Base-by-base conservation (phyloP, 441 rosid species). In the Dalechampia spathulata region DNA sequence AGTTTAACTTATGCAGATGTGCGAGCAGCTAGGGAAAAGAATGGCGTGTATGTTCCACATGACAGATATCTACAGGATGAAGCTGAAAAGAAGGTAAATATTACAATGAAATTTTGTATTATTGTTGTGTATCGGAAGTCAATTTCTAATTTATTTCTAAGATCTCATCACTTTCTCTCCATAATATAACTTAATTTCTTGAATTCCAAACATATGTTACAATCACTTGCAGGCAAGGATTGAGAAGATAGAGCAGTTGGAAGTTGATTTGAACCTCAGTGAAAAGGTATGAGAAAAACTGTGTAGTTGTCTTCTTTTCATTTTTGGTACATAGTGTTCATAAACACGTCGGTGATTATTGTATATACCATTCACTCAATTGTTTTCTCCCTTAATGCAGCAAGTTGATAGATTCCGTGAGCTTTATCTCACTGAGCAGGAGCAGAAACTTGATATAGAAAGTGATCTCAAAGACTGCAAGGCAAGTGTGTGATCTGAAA, bases 11-110 rank as follows among this genome's bases (percentile, higher is more conserved):
- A 52, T 73, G 69, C 83, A 92, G 96, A 92, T 72, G 82, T 88
- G 58, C 79, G 85, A 68, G 93, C 95, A 19, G 98, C 98, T 41
- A 84, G 96, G 78, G 91, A 86, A 54, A 86, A 73, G 69, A 84
- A 86, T 68, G 98, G 98, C 56, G 79, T 88, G 21, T 86, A 86
- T 55, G 64, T 92, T 42, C 82, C 95, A 17, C 86, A 83, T 48
- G 96, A 88, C 60, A 77, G 96, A 76, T 83, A 69, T 81, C 62
- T 73, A 46, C 86, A 78, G 60, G 98, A 86, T 54, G 96, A 86
- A 77, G 81, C 83, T 56, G 96, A 86, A 67, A 88, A 92, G 86
- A 92, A 92, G 91, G 96, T 88, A 51, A 25, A 26, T 17, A 26
- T 59, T 50, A 16, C 16, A n/a, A 23, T 49, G 32, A 58, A 55